A percentile compares a stretch with the other conserved stretches of the same genome.
These are phyloP conservation scores for Metschnikowia koreensis DNA, from an alignment of 805 yeast genomes.

Conservation along the genomic window DNA sequence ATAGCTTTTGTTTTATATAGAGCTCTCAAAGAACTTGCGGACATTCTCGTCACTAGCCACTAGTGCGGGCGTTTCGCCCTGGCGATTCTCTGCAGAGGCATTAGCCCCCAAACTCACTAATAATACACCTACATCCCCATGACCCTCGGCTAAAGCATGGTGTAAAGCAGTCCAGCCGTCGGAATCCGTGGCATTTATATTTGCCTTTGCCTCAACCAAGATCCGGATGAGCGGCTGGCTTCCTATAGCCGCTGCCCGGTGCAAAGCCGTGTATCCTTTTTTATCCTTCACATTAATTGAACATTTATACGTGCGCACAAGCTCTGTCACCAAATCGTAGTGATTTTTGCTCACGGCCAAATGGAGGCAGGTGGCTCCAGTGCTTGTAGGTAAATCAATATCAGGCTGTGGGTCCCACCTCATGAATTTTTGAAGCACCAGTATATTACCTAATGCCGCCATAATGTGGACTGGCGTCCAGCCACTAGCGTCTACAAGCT, in stretches of 20 bases:
- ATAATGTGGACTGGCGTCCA: constrained; percentile 91
- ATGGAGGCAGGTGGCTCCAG: constrained; percentile 74
- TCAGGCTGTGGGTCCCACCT: constrained; percentile 52
- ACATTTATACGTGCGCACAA: constrained; percentile 56
- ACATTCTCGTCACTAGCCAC: constrained; percentile 38
- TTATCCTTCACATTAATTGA: constrained; percentile 66
- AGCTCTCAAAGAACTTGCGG: constrained; percentile 13
- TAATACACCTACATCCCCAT: constrained; percentile 67
- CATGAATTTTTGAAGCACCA: constrained; percentile 51
- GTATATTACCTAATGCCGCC: constrained; percentile 64
- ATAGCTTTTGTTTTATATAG: background rate
- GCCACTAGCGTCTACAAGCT: constrained; percentile 67
- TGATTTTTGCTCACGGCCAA: constrained; percentile 73
- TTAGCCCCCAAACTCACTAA: constrained; percentile 73
- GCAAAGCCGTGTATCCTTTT: constrained; percentile 64
- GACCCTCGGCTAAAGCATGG: constrained; percentile 89
- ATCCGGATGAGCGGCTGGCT: constrained; percentile 53
- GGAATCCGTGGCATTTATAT: constrained; percentile 64
- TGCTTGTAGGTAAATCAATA: constrained; percentile 49
- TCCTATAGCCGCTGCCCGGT: constrained; percentile 83
- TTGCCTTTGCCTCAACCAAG: constrained; percentile 53
- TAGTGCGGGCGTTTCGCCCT: constrained; percentile 46
- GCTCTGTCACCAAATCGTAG: constrained; percentile 47
- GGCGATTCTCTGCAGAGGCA: constrained; percentile 41
- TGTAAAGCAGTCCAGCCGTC: constrained; percentile 86